phyloP scores from a whole-genome alignment of 2,329 filamentous ascomycete species.

The Alternaria conjuncta region DNA sequence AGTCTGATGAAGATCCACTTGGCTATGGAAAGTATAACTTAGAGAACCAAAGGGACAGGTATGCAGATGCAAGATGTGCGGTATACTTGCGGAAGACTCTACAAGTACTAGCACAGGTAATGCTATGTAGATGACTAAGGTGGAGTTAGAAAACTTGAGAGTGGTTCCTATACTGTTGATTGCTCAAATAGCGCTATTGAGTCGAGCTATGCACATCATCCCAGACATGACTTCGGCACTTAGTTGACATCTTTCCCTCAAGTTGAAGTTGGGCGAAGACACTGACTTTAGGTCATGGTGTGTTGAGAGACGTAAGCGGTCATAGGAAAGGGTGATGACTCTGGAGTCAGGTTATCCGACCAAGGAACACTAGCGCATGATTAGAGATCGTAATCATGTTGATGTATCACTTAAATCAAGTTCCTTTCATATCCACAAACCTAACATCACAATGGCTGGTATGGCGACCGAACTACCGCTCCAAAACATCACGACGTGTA shows the following conservation, averaged over 20 bases:
- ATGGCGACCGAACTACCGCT: background rate
- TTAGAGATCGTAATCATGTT: background rate
- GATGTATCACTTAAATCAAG: background rate
- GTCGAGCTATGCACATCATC: too few relatives aligned
- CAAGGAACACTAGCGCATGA: background rate
- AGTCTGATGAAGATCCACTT: background rate
- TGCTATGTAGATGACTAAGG: too few relatives aligned
- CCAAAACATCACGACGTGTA: conserved; percentile 16
- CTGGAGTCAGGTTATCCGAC: background rate
- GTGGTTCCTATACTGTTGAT: too few relatives aligned
- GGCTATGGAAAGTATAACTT: background rate
- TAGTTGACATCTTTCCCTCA: background rate
- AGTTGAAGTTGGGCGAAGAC: background rate
- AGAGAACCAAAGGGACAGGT: background rate
- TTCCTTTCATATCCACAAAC: background rate
- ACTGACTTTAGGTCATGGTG: background rate
- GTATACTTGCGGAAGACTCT: background rate
- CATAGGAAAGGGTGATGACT: background rate
- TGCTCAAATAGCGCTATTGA: too few relatives aligned
- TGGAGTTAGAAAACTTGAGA: too few relatives aligned
- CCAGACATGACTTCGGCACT: too few relatives aligned
- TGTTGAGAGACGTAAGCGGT: background rate
- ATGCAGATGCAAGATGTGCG: background rate
- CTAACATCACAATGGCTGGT: background rate
- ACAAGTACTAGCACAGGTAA: too few relatives aligned